Evolutionary conservation across 352 stramenopile genomes (phyloP), one percentile per base, ranked within the genome.

Genomic region (Pseudoperonospora humuli): DNA sequence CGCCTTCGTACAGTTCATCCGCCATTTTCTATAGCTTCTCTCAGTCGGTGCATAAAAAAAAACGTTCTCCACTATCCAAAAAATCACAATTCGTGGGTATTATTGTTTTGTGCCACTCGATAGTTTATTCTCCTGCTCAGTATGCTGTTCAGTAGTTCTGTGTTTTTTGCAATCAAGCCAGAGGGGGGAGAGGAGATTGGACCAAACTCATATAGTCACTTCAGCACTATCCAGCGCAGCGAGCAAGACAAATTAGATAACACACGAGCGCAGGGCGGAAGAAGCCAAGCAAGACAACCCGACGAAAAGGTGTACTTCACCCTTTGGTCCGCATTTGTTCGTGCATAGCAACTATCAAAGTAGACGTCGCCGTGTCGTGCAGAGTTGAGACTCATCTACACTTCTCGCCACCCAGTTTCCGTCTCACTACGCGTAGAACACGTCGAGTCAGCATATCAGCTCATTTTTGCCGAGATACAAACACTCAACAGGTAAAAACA

Each of bases 1-100:
- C n/a, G n/a, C n/a, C 41, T 6, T 64, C 45, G 19, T 41, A 68
- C 13, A 68, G 28, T 32, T 68, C 50, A 34, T 68, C 54, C 14
- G 44, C 36, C 57, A 66, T 58, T 31, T 32, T 6, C n/a, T 11
- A 31, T 11, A 5, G 26, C 8, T 31, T 11, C 14, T 3, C 5
- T 13, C 3, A 3, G 26, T 31, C 26, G 26, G 5, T 31, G n/a
- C n/a, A n/a, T n/a, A n/a, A n/a, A n/a, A n/a, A n/a, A n/a, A n/a
- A n/a, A n/a, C n/a, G n/a, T n/a, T n/a, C n/a, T n/a, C n/a, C n/a
- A n/a, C n/a, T n/a, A n/a, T n/a, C n/a, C n/a, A n/a, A n/a, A n/a
- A n/a, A n/a, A n/a, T n/a, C n/a, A n/a, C n/a, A n/a, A n/a, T n/a
- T n/a, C n/a, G n/a, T n/a, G n/a, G n/a, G 6, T 28, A 11, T 39